Base-by-base conservation (phyloP, 345 rosid species). In the Gossypium bickii region DNA sequence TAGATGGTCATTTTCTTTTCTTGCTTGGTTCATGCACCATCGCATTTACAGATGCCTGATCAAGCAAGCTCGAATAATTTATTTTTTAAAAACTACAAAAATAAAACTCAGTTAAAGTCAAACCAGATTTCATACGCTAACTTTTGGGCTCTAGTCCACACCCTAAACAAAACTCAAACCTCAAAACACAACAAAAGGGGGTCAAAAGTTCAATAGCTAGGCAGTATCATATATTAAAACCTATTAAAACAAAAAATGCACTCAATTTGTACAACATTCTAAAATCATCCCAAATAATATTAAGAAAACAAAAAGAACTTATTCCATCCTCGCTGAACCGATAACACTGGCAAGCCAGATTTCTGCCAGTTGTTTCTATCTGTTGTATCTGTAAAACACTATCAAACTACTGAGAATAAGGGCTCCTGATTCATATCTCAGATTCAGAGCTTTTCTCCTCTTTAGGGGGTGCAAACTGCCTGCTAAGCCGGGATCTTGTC, bases 401-500 rank as follows among this genome's bases (percentile, higher is more conserved):
- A 56, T 12, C 8, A 25, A 20, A 69, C 13, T 20, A 48, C 57
- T 16, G 43, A 49, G 15, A 69, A 27, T 3, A 69, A 51, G 24
- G 45, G 10, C 44, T 17, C 15, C 41, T n/a, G 8, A 11, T 45
- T 82, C 78, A 87, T 62, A 74, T 73, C 38, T 90, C 92, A 29
- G 86, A 43, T 18, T 89, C 88, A 22, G 88, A 81, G 74, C 51
- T 49, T 74, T 83, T 93, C 77, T 90, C 98, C 75, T 90, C 77
- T 91, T 22, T 22, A 22, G 24, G 24, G 24, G 24, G 24, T 22
- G 24, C 24, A 22, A 22, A 22, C 24, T 22, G 92, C 81, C 64
- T 87, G 70, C 80, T 80, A 47, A 92, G 96, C 68, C 81, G 87
- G 5, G 99, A 93, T 84, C 84, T 87, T 9, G 85, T 84, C 97